Percentiles rank a stretch among this genome's conserved stretches.
Conservation (phyloP, 2,329 filamentous ascomycete genomes). For the Beauveria bassiana region DNA sequence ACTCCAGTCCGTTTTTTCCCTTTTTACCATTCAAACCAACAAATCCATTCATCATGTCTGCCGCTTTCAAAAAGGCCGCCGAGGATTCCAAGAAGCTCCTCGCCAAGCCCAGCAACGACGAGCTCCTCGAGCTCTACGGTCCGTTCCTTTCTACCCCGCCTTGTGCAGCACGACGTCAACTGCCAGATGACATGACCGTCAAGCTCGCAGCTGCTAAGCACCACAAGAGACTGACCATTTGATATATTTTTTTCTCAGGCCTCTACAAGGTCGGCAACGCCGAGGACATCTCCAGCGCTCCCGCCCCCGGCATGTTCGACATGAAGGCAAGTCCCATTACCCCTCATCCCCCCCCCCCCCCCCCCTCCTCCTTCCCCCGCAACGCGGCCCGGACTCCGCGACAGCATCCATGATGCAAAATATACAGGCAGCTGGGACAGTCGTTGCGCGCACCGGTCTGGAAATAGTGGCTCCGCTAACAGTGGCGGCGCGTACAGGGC, state of each 20-base stretch:
- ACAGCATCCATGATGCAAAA: neutral
- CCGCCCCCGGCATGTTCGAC: constrained; percentile 61
- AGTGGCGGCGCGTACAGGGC: constrained; percentile 38
- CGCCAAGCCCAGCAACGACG: constrained; percentile 53
- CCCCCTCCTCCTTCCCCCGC: neutral
- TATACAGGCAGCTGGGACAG: neutral
- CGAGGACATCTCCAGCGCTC: constrained; percentile 49
- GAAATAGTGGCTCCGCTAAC: neutral
- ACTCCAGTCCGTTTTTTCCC: neutral
- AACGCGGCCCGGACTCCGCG: neutral
- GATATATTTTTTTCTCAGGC: constrained; percentile 26
- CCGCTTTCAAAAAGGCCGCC: constrained; percentile 49
- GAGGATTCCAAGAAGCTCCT: constrained; percentile 61
- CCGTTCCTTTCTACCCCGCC: constrained; percentile 17
- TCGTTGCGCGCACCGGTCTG: neutral
- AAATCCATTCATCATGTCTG: constrained; percentile 29
- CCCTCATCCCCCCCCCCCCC: neutral
- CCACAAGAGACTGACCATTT: neutral
- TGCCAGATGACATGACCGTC: no score
- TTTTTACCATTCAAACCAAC: neutral
- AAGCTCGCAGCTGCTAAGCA: neutral
- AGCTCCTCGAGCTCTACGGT: constrained; percentile 59
- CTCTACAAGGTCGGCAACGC: constrained; percentile 51
- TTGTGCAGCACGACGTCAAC: neutral
- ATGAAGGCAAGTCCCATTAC: constrained; percentile 43